Evolutionary conservation across 2,329 filamentous ascomycete species (phyloP).

Genomic region (Colletotrichum aenigma): DNA sequence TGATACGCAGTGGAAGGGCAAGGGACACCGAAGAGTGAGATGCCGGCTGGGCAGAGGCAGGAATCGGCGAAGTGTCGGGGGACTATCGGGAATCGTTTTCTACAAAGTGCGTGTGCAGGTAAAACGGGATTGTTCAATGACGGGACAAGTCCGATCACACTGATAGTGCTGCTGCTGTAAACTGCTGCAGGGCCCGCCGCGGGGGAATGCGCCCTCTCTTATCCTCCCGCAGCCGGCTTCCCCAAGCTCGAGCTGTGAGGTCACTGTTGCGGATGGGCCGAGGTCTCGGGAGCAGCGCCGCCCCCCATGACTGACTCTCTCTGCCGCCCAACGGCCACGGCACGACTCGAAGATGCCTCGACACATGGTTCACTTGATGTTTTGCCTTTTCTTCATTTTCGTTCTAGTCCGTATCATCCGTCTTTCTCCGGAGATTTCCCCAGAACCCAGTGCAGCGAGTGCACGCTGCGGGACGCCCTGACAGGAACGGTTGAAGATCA

Average conservation of each 20-base stretch:
- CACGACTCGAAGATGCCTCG: not conserved
- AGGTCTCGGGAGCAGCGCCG: not conserved
- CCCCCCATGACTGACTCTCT: slow-evolving; percentile 18
- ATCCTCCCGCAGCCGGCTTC: slow-evolving; percentile 1
- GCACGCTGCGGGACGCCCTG: not conserved
- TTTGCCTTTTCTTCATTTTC: not conserved
- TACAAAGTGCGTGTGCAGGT: not conserved
- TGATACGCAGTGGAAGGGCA: no score
- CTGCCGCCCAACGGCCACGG: not conserved
- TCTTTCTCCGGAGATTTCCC: not conserved
- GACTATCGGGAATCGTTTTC: not conserved
- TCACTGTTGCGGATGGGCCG: slow-evolving; percentile 10
- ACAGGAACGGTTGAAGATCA: not conserved
- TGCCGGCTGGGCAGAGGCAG: not conserved
- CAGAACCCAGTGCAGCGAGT: not conserved
- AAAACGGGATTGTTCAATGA: not conserved
- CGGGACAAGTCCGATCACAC: not conserved
- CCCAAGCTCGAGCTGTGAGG: slow-evolving; percentile 1
- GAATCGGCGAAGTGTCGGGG: slow-evolving; percentile 6
- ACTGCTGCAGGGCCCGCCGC: not conserved
- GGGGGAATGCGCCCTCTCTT: slow-evolving; percentile 11
- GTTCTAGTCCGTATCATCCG: not conserved
- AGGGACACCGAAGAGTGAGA: not conserved
- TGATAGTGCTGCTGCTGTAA: not conserved
- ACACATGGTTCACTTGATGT: not conserved